phyloP scores from a whole-genome alignment of 805 yeast genomes.

The Monosporozyma unispora region DNA sequence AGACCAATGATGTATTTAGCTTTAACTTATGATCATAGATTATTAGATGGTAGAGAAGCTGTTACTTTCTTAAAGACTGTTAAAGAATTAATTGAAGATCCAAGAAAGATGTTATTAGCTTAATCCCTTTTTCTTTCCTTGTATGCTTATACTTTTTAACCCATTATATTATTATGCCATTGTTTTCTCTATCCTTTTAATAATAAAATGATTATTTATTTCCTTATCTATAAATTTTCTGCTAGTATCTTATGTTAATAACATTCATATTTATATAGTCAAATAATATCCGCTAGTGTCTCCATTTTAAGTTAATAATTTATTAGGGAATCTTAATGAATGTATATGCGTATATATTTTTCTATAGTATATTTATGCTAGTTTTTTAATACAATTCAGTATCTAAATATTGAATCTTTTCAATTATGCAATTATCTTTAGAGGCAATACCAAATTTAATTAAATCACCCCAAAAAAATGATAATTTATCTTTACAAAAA shows the following conservation, averaged over 20 bases:
- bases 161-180: not conserved
- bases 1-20: conserved; percentile 99
- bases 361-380: too few relatives aligned
- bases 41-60: conserved; percentile 97
- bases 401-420: conserved; percentile 45
- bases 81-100: conserved; percentile 96
- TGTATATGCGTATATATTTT: too few relatives aligned
- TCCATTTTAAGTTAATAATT: too few relatives aligned
- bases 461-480: conserved; percentile 63
- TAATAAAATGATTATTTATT: not conserved
- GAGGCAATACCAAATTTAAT: conserved; percentile 46
- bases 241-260: not conserved
- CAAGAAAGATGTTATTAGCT: conserved; percentile 86
- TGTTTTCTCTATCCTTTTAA: not conserved
- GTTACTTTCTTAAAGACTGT: conserved; percentile 93
- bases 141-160: too few relatives aligned
- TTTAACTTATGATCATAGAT: conserved; percentile 95
- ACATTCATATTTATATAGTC: conserved; percentile 1
- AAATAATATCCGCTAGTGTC: not conserved
- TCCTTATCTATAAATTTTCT: not conserved
- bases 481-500: conserved; percentile 65
- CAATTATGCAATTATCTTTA: conserved; percentile 32
- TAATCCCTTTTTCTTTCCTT: too few relatives aligned
- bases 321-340: not conserved
- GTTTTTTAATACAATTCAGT: not conserved